phyloP scores from a whole-genome alignment of 805 yeast genomes.

The Wickerhamiella kurtzmanii region DNA sequence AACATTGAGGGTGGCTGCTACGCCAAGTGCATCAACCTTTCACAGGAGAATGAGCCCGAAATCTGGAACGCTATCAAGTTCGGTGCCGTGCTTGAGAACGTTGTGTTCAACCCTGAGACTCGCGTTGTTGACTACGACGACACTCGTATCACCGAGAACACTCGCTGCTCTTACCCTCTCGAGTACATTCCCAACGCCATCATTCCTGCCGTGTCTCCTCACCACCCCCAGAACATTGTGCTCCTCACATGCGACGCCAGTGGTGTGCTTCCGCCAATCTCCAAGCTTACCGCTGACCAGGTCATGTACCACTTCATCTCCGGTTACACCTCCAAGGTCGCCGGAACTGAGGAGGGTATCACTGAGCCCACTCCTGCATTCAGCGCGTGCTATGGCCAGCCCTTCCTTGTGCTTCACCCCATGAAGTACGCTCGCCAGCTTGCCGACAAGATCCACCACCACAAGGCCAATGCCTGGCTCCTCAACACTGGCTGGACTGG shows the following conservation, averaged over 20 bases:
- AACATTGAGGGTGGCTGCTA: slow-evolving; percentile 99
- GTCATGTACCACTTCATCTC: slow-evolving; percentile 98
- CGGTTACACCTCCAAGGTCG: slow-evolving; percentile 98
- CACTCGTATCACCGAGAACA: slow-evolving; percentile 80
- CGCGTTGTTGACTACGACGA: slow-evolving; percentile 80
- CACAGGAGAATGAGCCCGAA: slow-evolving; percentile 92
- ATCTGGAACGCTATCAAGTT: slow-evolving; percentile 88
- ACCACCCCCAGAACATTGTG: slow-evolving; percentile 85
- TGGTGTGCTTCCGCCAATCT: slow-evolving; percentile 95
- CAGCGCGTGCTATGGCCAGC: slow-evolving; percentile 98
- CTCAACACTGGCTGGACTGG: slow-evolving; percentile 99
- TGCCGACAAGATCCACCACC: slow-evolving; percentile 78
- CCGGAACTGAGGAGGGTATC: slow-evolving; percentile 97
- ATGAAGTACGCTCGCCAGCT: slow-evolving; percentile 95
- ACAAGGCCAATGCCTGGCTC: slow-evolving; percentile 89
- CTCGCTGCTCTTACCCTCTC: slow-evolving; percentile 97
- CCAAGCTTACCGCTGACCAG: slow-evolving; percentile 84
- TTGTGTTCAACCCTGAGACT: slow-evolving; percentile 62
- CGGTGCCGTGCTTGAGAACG: slow-evolving; percentile 91
- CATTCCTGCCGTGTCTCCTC: slow-evolving; percentile 81
- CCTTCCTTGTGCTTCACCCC: slow-evolving; percentile 95
- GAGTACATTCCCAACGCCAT: slow-evolving; percentile 93
- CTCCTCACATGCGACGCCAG: slow-evolving; percentile 94
- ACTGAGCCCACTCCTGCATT: slow-evolving; percentile 97
- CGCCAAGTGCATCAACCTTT: slow-evolving; percentile 87